Percentiles rank a stretch among this genome's conserved stretches.
phyloP scores from a whole-genome alignment of 192 early-diverging fungal species.

The Coemansia pectinata region DNA sequence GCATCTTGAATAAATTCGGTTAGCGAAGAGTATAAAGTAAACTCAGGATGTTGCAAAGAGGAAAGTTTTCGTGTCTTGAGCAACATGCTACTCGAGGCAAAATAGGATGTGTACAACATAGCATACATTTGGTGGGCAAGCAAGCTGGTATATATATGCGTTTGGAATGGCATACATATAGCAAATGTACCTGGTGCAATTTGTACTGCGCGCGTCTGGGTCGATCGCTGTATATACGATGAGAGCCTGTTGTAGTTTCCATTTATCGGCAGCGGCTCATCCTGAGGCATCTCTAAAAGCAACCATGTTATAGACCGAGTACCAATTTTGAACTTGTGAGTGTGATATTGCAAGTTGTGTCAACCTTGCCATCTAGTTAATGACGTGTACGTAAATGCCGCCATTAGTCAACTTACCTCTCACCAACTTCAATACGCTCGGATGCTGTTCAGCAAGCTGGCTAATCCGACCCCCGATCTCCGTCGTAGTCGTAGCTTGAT shows the following conservation, averaged over 20 bases:
- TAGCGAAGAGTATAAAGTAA: not conserved
- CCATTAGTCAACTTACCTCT: conserved; percentile 5
- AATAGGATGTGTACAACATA: not conserved
- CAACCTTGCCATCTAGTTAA: not conserved
- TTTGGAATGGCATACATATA: not conserved
- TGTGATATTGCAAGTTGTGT: not conserved
- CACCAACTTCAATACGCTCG: not conserved
- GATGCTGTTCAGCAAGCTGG: conserved; percentile 19
- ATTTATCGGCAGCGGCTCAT: not conserved
- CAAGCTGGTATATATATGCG: not conserved
- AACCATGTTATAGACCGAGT: not conserved
- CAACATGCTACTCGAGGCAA: not conserved
- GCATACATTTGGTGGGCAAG: not conserved
- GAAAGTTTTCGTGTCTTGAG: not conserved
- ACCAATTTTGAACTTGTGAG: not conserved
- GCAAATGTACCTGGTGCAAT: not conserved
- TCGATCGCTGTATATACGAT: conserved; percentile 29
- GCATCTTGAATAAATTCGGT: not conserved
- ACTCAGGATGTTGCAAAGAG: not conserved
- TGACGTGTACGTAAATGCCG: not conserved
- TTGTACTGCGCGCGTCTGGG: not conserved
- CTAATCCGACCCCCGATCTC: not conserved
- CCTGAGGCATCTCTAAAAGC: not conserved
- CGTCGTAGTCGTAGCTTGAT: not conserved
- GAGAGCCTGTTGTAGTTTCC: conserved; percentile 20